Evolutionary conservation across 2,329 filamentous ascomycete genomes (phyloP).

Genomic region (Podosphaera xanthii): DNA sequence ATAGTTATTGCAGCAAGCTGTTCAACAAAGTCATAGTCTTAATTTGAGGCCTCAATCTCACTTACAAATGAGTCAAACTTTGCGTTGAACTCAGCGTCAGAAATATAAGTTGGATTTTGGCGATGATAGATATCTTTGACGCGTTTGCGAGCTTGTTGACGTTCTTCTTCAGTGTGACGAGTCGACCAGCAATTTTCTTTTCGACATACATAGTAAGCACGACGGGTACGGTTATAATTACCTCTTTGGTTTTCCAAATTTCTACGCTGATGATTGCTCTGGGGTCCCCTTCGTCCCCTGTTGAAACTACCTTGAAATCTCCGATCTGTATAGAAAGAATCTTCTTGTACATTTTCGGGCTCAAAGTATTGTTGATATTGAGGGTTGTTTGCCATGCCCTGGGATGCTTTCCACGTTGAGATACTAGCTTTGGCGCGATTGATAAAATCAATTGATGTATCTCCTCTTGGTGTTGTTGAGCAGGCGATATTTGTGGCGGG

Average conservation of each 20-base stretch:
- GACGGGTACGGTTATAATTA: neutral
- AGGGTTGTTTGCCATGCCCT: neutral
- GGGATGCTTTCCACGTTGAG: neutral
- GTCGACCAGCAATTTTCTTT: neutral
- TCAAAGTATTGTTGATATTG: neutral
- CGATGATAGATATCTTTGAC: neutral
- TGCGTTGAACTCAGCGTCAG: neutral
- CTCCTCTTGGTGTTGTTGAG: neutral
- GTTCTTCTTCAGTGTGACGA: neutral
- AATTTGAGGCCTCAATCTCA: neutral
- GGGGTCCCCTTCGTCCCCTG: neutral
- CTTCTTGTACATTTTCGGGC: neutral
- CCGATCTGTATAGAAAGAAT: neutral
- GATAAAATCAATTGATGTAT: conserved; percentile 1
- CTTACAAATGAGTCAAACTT: neutral
- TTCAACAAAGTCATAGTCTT: neutral
- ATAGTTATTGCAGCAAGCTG: neutral
- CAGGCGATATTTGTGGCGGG: neutral
- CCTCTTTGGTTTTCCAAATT: neutral
- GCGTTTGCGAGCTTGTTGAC: neutral
- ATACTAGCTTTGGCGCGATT: neutral
- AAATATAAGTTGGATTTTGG: neutral
- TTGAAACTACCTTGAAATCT: neutral
- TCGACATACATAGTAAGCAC: neutral
- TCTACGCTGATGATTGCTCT: neutral